Evolutionary conservation across 805 yeast genomes (phyloP).

Genomic region (Clavispora phyllophila): DNA sequence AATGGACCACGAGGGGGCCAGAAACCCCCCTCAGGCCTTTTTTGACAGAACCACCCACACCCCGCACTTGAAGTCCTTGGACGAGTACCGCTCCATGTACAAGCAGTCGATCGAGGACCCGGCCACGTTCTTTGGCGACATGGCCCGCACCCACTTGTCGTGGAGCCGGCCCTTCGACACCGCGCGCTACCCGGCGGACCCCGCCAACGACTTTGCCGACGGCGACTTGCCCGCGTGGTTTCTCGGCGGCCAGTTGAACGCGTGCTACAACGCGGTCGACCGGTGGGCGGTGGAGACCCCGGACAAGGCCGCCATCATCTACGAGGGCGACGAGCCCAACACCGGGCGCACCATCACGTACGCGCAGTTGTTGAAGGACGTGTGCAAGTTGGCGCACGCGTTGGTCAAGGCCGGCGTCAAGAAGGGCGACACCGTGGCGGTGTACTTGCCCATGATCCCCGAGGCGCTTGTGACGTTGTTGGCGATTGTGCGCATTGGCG

Average conservation of each 20-base stretch:
- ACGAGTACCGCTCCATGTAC: slow-evolving; percentile 43
- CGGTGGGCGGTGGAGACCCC: slow-evolving; percentile 90
- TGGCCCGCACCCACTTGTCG: slow-evolving; percentile 64
- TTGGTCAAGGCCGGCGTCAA: slow-evolving; percentile 79
- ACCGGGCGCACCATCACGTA: slow-evolving; percentile 74
- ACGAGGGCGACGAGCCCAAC: slow-evolving; percentile 88
- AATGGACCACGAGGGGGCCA: slow-evolving; percentile 19
- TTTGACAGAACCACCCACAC: slow-evolving; percentile 10
- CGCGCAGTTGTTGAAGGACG: slow-evolving; percentile 80
- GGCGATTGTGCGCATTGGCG: slow-evolving; percentile 92
- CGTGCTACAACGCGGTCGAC: slow-evolving; percentile 90
- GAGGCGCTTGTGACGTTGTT: slow-evolving; percentile 92
- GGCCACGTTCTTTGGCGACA: slow-evolving; percentile 69
- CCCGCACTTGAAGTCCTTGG: slow-evolving; percentile 14
- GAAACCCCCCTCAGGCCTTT: slow-evolving; percentile 16
- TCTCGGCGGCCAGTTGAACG: slow-evolving; percentile 87
- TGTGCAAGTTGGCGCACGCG: slow-evolving; percentile 81
- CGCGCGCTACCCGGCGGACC: slow-evolving; percentile 54
- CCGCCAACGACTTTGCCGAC: slow-evolving; percentile 43
- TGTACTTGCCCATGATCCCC: slow-evolving; percentile 96
- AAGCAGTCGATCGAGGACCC: slow-evolving; percentile 76
- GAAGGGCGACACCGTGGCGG: slow-evolving; percentile 95
- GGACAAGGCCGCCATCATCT: slow-evolving; percentile 75
- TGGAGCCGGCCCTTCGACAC: slow-evolving; percentile 78
- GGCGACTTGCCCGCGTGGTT: slow-evolving; percentile 90